Evolutionary conservation across 73 alveolate species (phyloP), one percentile per base, ranked within the genome.

Genomic region (Paramecium pentaurelia): DNA sequence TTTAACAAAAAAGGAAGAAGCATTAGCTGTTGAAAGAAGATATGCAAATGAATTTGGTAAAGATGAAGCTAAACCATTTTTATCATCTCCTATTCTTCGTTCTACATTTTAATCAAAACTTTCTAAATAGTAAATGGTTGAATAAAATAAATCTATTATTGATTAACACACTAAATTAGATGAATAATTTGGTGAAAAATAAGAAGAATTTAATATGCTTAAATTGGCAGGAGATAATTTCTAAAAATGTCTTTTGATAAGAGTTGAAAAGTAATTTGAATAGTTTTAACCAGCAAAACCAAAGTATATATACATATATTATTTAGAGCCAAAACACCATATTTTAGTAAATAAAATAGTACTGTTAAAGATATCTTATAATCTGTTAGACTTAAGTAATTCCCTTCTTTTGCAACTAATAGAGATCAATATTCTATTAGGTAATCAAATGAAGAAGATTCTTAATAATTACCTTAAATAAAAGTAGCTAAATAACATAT

Each of bases 251-350:
- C 49, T 80, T 12, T 11, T 80, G 3, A 80, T 80, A 2, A 80
- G 91, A 80, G 91, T 80, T 9, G 91, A 80, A 80, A 80, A 80
- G 27, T 25, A 80, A 80, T 80, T 80, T 47, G 91, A 80, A 80
- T 28, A 80, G 16, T 80, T 80, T 80, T 36, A 80, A 27, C 91
- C 91, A 2, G 37, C 91, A 6, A 80, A 80, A 80, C 91, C 91
- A 6, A 80, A 80, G 91, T 80, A 80, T 12, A 2, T 47, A 45
- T 14, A 4, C 1, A 2, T 25, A 8, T 10, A 5, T 20, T n/a
- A 80, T 38, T 16, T 73, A 80, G 91, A 80, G 77, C 77, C 5
- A 80, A 80, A 44, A 80, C 91, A 12, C 91, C 91, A 3, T 45
- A 80, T 47, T 80, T 80, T 80, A 80, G 91, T 80, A 80, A 80